Percentiles rank a stretch among this genome's conserved stretches.
Evolutionary conservation across 345 rosid species (phyloP).

Genomic region (Murraya koenigii): DNA sequence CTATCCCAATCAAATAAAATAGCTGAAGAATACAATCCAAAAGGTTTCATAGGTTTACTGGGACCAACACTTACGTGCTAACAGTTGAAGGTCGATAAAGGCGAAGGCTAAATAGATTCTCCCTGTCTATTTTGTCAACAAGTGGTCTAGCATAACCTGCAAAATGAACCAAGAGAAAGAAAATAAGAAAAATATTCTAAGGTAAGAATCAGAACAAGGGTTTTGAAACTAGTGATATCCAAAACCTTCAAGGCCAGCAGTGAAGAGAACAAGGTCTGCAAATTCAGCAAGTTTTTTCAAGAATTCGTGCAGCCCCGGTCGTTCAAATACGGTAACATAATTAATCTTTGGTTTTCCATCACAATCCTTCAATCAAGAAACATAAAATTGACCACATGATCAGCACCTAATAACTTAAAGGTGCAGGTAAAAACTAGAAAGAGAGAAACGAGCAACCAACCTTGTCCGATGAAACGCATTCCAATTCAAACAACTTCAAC

Average conservation of each 20-base stretch:
- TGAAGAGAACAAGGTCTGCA: slow-evolving; percentile 54
- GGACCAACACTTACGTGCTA: slow-evolving; percentile 43
- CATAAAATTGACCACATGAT: neutral
- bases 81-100: slow-evolving; percentile 64
- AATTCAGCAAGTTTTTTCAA: slow-evolving; percentile 44
- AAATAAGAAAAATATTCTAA: neutral
- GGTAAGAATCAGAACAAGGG: neutral
- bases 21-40: neutral
- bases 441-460: slow-evolving; percentile 19
- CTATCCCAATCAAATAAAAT: neutral
- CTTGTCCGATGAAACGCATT: slow-evolving; percentile 53
- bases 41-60: neutral
- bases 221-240: neutral
- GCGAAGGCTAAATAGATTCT: slow-evolving; percentile 39
- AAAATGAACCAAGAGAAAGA: neutral
- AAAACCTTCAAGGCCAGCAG: slow-evolving; percentile 62
- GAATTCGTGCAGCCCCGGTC: slow-evolving; percentile 59
- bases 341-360: slow-evolving; percentile 43
- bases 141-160: slow-evolving; percentile 63
- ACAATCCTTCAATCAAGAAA: slow-evolving; percentile 34
- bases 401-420: neutral
- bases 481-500: slow-evolving; percentile 62
- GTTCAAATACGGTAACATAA: slow-evolving; percentile 55
- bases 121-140: slow-evolving; percentile 51
- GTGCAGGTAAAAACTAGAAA: neutral